Evolutionary conservation across 306 rosid genomes (phyloP).

Genomic region (Gastrolobium bilobum): DNA sequence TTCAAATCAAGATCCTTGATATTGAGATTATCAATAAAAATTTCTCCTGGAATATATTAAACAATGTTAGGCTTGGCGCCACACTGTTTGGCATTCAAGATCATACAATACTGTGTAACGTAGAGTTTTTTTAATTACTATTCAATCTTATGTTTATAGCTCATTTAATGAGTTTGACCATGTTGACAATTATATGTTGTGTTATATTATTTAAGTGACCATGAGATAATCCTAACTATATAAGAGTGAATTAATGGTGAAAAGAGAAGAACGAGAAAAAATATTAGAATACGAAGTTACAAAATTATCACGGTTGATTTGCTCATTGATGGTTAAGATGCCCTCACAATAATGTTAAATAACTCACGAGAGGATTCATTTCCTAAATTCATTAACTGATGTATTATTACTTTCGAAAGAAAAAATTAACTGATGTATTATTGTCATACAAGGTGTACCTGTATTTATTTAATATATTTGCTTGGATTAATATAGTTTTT

Average conservation of each 20-base stretch:
- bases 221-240: no score
- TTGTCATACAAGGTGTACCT: not conserved
- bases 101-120: not conserved
- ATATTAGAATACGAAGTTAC: no score
- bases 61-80: slow-evolving; percentile 36
- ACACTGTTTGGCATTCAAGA: slow-evolving; percentile 18
- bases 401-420: no score
- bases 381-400: no score
- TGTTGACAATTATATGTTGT: slow-evolving; percentile 2
- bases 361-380: no score
- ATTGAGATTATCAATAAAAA: slow-evolving; percentile 70
- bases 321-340: no score
- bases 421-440: no score
- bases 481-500: not conserved
- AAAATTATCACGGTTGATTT: no score
- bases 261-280: no score
- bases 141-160: not conserved
- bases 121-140: not conserved
- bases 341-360: no score
- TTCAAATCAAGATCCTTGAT: slow-evolving; percentile 78
- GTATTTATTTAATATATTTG: not conserved
- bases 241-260: no score
- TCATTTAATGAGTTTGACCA: not conserved
- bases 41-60: slow-evolving; percentile 62
- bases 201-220: not conserved